Base-by-base conservation (phyloP, 2,329 filamentous ascomycete species). In the Fusarium longipes region DNA sequence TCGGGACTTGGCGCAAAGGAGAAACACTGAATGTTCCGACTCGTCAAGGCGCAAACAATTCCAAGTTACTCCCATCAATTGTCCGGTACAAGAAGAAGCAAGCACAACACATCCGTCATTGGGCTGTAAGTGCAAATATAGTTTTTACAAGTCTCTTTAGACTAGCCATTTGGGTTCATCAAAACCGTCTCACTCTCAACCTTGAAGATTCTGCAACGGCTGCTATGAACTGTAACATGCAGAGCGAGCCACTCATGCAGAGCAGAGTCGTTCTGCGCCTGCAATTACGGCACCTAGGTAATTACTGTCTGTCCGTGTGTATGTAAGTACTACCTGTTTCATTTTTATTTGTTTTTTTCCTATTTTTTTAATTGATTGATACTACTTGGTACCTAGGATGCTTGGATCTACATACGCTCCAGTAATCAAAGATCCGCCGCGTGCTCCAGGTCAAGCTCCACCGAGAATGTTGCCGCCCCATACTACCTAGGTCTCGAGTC, bases 1-100 rank as follows among this genome's bases (percentile, higher is more conserved):
- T 63, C 29, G 47, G 40, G 57, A 62, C 47, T 55, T 30, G 35
- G 60, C 40, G 40, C 29, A 61, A 50, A 30, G 40, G 40, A 59
- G 47, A 63, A 57, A 67, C 52, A 64, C 43, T 53, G 39, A 53
- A 67, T 59, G 45, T 51, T 52, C 45, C 56, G 39, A 15, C 53
- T 49, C 45, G 22, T 35, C 45, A 49, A 48, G 44, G 29, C 18
- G 17, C 44, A 25, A 38, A 49, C 38, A 38, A 38, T 49, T 15
- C 15, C 14, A 36, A 38, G 45, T 49, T 49, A 25, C 45, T 49
- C 32, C 14, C 45, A 32, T 49, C 45, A 18, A 49, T 49, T 38
- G n/a, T 32, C 30, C 38, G n/a, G 45, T 49, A 49, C 45, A 49
- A 38, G n/a, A 36, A 36, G 45, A 49, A 49, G 30, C 45, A 49